Evolutionary conservation across 2,329 filamentous ascomycete species (phyloP).

Genomic region (Geosmithia putterillii): DNA sequence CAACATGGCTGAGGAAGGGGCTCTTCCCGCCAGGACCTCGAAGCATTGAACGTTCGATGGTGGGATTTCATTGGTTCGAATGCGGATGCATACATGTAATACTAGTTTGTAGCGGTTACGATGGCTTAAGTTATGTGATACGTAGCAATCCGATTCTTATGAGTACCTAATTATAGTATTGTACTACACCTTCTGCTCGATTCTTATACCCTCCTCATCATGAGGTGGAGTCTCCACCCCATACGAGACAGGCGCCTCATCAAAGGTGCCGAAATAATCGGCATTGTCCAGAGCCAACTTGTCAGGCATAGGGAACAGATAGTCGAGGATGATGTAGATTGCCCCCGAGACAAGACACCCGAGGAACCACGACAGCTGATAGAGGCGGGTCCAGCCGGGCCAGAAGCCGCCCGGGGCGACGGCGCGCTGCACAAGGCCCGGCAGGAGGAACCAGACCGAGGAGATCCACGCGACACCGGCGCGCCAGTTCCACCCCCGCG

Average conservation of each 20-base stretch:
- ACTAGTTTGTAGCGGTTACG: too few species aligned
- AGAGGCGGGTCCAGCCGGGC: slow-evolving; percentile 13
- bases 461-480: slow-evolving; percentile 7
- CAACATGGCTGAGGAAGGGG: too few species aligned
- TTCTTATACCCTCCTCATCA: background rate
- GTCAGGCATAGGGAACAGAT: slow-evolving; percentile 8
- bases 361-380: slow-evolving; percentile 12
- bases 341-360: slow-evolving; percentile 8
- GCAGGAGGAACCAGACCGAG: slow-evolving; percentile 6
- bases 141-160: too few species aligned
- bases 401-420: slow-evolving; percentile 5
- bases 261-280: slow-evolving; percentile 15
- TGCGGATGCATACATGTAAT: too few species aligned
- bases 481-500: slow-evolving; percentile 10
- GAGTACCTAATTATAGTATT: too few species aligned
- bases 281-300: slow-evolving; percentile 9
- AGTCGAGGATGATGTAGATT: slow-evolving; percentile 9
- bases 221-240: background rate
- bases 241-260: slow-evolving; percentile 1
- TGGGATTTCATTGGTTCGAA: too few species aligned
- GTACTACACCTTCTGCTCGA: background rate
- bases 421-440: slow-evolving; percentile 11
- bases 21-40: too few species aligned
- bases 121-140: too few species aligned
- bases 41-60: too few species aligned